phyloP scores from a whole-genome alignment of 2,329 filamentous ascomycete genomes.

The Aspergillus calidoustus region DNA sequence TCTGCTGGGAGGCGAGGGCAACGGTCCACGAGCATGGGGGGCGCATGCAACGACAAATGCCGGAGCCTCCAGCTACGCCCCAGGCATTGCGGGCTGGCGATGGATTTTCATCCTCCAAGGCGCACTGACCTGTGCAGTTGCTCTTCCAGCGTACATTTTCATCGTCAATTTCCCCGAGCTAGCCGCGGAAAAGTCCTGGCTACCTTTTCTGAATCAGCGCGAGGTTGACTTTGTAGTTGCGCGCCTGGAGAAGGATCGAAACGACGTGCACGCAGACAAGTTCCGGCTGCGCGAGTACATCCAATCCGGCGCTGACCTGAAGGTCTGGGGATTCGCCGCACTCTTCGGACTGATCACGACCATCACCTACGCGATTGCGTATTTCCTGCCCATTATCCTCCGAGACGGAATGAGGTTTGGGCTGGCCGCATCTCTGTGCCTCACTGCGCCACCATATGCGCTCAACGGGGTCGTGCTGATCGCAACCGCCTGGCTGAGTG shows the following conservation, averaged over 20 bases:
- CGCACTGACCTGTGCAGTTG: neutral
- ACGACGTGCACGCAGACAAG: neutral
- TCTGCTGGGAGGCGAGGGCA: neutral
- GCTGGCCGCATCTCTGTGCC: conserved; percentile 28
- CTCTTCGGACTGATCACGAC: neutral
- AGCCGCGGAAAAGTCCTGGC: neutral
- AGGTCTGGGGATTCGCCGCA: neutral
- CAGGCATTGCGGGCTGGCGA: neutral
- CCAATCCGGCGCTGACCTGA: neutral
- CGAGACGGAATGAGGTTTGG: conserved; percentile 34
- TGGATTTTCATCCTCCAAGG: neutral
- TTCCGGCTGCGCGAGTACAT: neutral
- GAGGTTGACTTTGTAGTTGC: neutral
- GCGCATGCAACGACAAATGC: no score
- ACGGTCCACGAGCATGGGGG: neutral
- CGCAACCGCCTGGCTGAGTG: conserved; percentile 31
- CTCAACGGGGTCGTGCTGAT: conserved; percentile 31
- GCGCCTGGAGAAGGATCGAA: neutral
- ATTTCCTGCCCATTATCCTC: conserved; percentile 27
- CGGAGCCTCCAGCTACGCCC: no score
- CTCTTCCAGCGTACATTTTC: neutral
- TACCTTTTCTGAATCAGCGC: neutral
- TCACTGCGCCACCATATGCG: conserved; percentile 35
- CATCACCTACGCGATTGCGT: neutral
- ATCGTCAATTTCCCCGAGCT: neutral